phyloP scores from a whole-genome alignment of 148 eudicot genomes.

The Dysphania ambrosioides region DNA sequence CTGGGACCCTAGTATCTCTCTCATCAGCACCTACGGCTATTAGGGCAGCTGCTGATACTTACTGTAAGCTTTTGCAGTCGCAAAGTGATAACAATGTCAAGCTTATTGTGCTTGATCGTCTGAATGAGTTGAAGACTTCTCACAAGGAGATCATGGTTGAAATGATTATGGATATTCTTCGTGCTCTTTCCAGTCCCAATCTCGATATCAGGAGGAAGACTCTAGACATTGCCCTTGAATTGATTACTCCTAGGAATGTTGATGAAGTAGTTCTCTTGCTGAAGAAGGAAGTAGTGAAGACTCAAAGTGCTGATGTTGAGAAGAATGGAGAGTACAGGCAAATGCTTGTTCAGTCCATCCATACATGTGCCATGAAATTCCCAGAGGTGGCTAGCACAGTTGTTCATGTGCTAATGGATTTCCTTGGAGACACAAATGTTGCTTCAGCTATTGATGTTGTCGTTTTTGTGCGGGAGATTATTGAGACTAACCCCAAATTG shows the following conservation, averaged over 20 bases:
- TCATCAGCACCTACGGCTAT: conserved; percentile 94
- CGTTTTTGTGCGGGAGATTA: conserved; percentile 84
- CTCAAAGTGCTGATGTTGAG: conserved; percentile 86
- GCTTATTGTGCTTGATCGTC: conserved; percentile 88
- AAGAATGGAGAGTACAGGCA: conserved; percentile 94
- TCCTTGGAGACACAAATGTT: conserved; percentile 88
- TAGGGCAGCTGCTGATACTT: conserved; percentile 86
- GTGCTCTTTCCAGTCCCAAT: conserved; percentile 96
- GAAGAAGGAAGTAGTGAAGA: conserved; percentile 93
- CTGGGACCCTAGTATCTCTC: conserved; percentile 81
- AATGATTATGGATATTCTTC: conserved; percentile 88
- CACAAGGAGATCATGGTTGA: conserved; percentile 91
- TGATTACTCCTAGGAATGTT: conserved; percentile 80
- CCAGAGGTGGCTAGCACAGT: conserved; percentile 99
- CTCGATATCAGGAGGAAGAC: conserved; percentile 87
- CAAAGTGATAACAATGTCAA: conserved; percentile 97
- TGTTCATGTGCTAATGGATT: conserved; percentile 94
- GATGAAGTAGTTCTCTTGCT: conserved; percentile 89
- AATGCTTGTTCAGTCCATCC: conserved; percentile 97
- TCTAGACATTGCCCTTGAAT: conserved; percentile 70
- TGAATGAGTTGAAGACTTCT: conserved; percentile 68
- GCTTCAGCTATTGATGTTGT: conserved; percentile 93
- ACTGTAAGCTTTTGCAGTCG: conserved; percentile 79
- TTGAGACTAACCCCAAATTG: conserved; percentile 83
- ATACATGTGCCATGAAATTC: conserved; percentile 89